Conservation (phyloP, 2,329 filamentous ascomycete species). For the Botrytis porri region DNA sequence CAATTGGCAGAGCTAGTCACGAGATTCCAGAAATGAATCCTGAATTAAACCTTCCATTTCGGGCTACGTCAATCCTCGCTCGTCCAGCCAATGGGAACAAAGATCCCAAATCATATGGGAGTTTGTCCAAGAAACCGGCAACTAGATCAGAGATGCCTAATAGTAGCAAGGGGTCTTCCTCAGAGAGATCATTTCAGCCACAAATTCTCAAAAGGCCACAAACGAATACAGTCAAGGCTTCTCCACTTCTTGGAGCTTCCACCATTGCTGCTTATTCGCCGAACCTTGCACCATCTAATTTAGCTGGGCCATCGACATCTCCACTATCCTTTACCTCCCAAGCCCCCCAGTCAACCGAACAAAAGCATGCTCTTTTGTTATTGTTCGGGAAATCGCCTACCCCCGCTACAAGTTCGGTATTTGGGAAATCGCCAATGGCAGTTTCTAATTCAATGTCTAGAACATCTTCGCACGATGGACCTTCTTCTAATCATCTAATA, state of each 20-base stretch:
- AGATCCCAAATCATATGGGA: slow-evolving; percentile 17
- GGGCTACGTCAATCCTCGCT: slow-evolving; percentile 33
- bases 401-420: slow-evolving; percentile 22
- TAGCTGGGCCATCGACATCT: slow-evolving; percentile 3
- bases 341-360: slow-evolving; percentile 44
- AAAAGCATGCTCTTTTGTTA: slow-evolving; percentile 45
- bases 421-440: slow-evolving; percentile 28
- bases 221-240: slow-evolving; percentile 33
- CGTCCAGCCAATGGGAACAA: slow-evolving; percentile 29
- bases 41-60: slow-evolving; percentile 33
- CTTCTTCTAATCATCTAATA: slow-evolving; percentile 18
- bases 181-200: slow-evolving; percentile 49
- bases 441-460: slow-evolving; percentile 18
- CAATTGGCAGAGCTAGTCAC: neutral
- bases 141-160: neutral
- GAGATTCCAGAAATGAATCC: slow-evolving; percentile 29
- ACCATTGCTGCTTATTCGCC: slow-evolving; percentile 33
- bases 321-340: slow-evolving; percentile 16
- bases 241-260: slow-evolving; percentile 18
- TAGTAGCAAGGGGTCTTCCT: slow-evolving; percentile 28
- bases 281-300: slow-evolving; percentile 21
- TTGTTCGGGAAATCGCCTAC: slow-evolving; percentile 32
- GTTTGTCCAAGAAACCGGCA: slow-evolving; percentile 6
- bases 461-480: slow-evolving; percentile 16
- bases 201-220: slow-evolving; percentile 52